Conservation (phyloP, 1,139 yeast genomes). For the Yamadazyma buinensis region DNA sequence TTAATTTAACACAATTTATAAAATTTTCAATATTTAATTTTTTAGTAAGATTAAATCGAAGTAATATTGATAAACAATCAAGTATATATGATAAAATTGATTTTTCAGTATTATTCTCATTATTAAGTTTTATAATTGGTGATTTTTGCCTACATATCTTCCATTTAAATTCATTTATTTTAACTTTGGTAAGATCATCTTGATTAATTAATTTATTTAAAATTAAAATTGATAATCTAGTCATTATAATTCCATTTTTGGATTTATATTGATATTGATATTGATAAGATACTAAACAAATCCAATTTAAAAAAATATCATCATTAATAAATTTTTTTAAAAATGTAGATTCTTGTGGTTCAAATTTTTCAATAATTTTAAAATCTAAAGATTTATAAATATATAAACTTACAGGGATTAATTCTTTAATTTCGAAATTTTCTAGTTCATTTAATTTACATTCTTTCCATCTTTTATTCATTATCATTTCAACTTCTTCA, state of each 20-base stretch:
- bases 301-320: slow-evolving; percentile 29
- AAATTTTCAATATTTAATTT: slow-evolving; percentile 29
- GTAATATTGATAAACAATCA: slow-evolving; percentile 33
- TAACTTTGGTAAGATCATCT: slow-evolving; percentile 16
- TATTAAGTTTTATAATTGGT: slow-evolving; percentile 31
- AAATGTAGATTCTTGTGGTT: slow-evolving; percentile 7
- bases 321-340: slow-evolving; percentile 6
- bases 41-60: slow-evolving; percentile 38
- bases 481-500: slow-evolving; percentile 6
- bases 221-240: slow-evolving; percentile 25
- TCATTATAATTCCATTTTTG: slow-evolving; percentile 17
- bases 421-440: slow-evolving; percentile 17
- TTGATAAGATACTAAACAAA: slow-evolving; percentile 34
- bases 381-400: slow-evolving; percentile 8
- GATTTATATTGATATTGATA: slow-evolving; percentile 35
- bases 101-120: slow-evolving; percentile 23
- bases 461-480: slow-evolving; percentile 6
- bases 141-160: slow-evolving; percentile 38
- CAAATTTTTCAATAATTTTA: too few species aligned
- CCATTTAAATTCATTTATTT: slow-evolving; percentile 39
- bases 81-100: slow-evolving; percentile 33
- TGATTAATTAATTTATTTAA: slow-evolving; percentile 11
- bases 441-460: slow-evolving; percentile 6
- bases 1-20: slow-evolving; percentile 11
- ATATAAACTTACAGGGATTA: slow-evolving; percentile 23